Conservation (phyloP, 352 stramenopile species). For the Pythium myriotylum region DNA sequence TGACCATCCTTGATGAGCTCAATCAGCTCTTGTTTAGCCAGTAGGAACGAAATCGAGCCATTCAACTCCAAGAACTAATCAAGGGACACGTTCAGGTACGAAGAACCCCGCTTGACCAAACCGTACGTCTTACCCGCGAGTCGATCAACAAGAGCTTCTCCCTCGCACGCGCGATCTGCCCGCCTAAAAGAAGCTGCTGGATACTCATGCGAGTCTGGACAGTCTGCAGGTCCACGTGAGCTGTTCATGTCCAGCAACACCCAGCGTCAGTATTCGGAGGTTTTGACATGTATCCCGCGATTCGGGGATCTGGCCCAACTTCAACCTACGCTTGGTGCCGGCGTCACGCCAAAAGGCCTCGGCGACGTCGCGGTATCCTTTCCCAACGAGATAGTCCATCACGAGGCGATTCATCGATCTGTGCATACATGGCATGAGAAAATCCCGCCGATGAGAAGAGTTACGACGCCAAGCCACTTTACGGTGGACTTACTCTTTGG, state of each 20-base stretch:
- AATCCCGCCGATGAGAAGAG: background rate
- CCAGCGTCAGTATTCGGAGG: slow-evolving; percentile 18
- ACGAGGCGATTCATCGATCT: slow-evolving; percentile 81
- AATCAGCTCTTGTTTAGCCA: slow-evolving; percentile 81
- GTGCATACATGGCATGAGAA: background rate
- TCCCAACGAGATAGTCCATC: slow-evolving; percentile 84
- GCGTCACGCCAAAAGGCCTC: slow-evolving; percentile 78
- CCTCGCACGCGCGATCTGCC: slow-evolving; percentile 60
- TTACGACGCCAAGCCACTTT: background rate
- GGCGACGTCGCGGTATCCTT: slow-evolving; percentile 74
- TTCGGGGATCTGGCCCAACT: slow-evolving; percentile 10
- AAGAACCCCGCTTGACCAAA: background rate
- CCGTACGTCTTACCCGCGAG: slow-evolving; percentile 27
- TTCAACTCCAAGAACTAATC: slow-evolving; percentile 58
- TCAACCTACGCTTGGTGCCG: slow-evolving; percentile 64
- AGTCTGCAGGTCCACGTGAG: slow-evolving; percentile 70
- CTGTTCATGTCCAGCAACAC: slow-evolving; percentile 25
- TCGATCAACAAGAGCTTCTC: slow-evolving; percentile 59
- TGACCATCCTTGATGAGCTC: slow-evolving; percentile 75
- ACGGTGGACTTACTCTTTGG: slow-evolving; percentile 60
- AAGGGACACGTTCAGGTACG: background rate
- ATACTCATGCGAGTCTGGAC: slow-evolving; percentile 76
- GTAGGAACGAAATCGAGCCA: slow-evolving; percentile 64
- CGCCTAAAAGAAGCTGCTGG: slow-evolving; percentile 65
- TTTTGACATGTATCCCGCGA: background rate